Base-by-base conservation (phyloP, 768 basidiomycete genomes). In the Amanita jacksonii region DNA sequence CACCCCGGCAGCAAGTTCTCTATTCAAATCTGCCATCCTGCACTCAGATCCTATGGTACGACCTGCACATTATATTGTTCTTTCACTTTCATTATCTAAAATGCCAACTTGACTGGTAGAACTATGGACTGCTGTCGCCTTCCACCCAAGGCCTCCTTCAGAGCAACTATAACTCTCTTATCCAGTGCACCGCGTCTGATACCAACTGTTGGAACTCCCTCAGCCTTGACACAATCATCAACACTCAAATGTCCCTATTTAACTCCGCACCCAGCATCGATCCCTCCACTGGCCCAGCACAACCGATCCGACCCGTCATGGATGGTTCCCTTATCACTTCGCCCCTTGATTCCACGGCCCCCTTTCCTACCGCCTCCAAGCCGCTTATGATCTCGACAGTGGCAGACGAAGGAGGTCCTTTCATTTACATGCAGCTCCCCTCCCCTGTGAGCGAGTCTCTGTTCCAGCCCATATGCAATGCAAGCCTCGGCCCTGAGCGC, bases 1-100 rank as follows among this genome's bases (percentile, higher is more conserved):
- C 9, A 67, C 68, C 2, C 85, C 89, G 2, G 76, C 79, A 2
- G 88, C 81, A 0, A 69, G 74, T 16, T 67, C 74, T 1, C 66
- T 90, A 39, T 93, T 93, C 69, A 67, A 72, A 46, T 81, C 74
- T 41, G 85, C 80, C 0, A 88, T 90, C 46, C 56, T 92, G 15
- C 88, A 93, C 43, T 90, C 87, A 0, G 91, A 92, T 54, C 85
- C 90, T 2, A 85, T 92, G 77, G 86, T 83, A 52, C 46, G 72
- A 54, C 16, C 20, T 23, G 27, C 24, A 30, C 44, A 5, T 23
- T 36, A 25, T 18, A 8, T 31, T 19, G 13, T 9, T 5, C 28
- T 20, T 15, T 23, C 9, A 4, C 4, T 19, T 12, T 9, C 40
- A 5, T 37, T 39, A 43, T 28, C 4, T 3, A 39, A 24, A 28